Percentiles rank a stretch among this genome's conserved stretches.
phyloP scores from a whole-genome alignment of 352 stramenopile genomes.

The Heterotrichella gracilis region DNA sequence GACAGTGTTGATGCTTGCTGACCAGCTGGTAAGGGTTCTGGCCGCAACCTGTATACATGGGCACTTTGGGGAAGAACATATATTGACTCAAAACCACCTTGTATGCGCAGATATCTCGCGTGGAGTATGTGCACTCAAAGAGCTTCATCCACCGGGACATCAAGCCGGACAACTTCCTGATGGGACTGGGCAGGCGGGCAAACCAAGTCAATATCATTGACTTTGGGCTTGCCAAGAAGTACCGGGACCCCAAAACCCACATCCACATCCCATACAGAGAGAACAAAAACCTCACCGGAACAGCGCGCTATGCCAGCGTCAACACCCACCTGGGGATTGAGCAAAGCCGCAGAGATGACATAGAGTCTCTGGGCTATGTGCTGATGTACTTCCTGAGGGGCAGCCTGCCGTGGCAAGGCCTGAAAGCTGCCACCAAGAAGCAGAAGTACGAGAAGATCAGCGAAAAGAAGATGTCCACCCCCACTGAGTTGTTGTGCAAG shows the following conservation, averaged over 20 bases:
- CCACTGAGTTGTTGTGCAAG: conserved; percentile 24
- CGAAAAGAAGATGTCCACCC: conserved; percentile 49
- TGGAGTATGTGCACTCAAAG: conserved; percentile 72
- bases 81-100: too few relatives aligned
- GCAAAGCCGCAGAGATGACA: conserved; percentile 52
- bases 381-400: conserved; percentile 66
- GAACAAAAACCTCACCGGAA: conserved; percentile 65
- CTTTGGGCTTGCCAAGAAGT: conserved; percentile 65
- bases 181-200: conserved; percentile 46
- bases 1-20: conserved; percentile 59
- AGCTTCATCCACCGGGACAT: conserved; percentile 70
- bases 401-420: conserved; percentile 58
- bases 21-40: conserved; percentile 56
- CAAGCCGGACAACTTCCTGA: conserved; percentile 75
- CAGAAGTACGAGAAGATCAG: conserved; percentile 77
- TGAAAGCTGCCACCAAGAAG: conserved; percentile 72
- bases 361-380: conserved; percentile 62
- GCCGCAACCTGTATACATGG: too few relatives aligned
- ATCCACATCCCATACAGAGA: conserved; percentile 65
- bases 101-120: too few relatives aligned
- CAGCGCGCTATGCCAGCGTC: conserved; percentile 54
- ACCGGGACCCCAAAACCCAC: conserved; percentile 53
- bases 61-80: too few relatives aligned
- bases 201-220: conserved; percentile 70
- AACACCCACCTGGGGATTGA: conserved; percentile 76